These are phyloP conservation scores for Bauhinia variegata DNA, from an alignment of 306 rosid genomes.

Conservation along the genomic window DNA sequence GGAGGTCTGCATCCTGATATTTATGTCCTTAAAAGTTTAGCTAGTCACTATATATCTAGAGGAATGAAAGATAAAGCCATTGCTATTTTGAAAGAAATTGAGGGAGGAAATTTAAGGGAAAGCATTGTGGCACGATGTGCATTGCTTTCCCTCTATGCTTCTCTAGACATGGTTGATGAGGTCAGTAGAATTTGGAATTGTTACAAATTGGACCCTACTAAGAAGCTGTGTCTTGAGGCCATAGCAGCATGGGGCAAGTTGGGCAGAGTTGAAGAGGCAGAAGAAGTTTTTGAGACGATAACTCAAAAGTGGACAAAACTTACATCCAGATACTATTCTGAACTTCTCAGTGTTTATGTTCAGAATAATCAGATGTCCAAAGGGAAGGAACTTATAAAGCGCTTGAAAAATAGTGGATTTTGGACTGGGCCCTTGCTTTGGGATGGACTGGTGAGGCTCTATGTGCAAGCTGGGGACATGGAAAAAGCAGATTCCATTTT, in stretches of 20 bases:
- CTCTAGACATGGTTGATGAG: conserved; percentile 24
- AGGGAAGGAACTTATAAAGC: conserved; percentile 30
- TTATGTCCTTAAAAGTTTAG: conserved; percentile 3
- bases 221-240: conserved; percentile 1
- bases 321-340: conserved; percentile 24
- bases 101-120: not conserved
- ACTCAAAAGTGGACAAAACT: conserved; percentile 25
- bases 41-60: conserved; percentile 20
- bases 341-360: conserved; percentile 25
- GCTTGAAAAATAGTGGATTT: conserved; percentile 3
- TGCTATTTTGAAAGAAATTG: conserved; percentile 20
- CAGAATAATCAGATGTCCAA: conserved; percentile 13
- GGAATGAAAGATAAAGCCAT: conserved; percentile 36
- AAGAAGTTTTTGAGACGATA: conserved; percentile 30
- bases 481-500: conserved; percentile 33
- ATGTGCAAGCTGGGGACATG: conserved; percentile 18
- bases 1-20: conserved; percentile 26
- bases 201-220: conserved; percentile 1
- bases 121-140: not conserved
- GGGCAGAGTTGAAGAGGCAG: conserved; percentile 33
- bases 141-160: conserved; percentile 27
- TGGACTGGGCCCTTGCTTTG: conserved; percentile 26
- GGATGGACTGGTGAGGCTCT: conserved; percentile 35
- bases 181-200: conserved; percentile 29
- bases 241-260: conserved; percentile 35